Evolutionary conservation across 306 rosid species (phyloP), one percentile per base, ranked within the genome.

Genomic region (Trifolium fragiferum): DNA sequence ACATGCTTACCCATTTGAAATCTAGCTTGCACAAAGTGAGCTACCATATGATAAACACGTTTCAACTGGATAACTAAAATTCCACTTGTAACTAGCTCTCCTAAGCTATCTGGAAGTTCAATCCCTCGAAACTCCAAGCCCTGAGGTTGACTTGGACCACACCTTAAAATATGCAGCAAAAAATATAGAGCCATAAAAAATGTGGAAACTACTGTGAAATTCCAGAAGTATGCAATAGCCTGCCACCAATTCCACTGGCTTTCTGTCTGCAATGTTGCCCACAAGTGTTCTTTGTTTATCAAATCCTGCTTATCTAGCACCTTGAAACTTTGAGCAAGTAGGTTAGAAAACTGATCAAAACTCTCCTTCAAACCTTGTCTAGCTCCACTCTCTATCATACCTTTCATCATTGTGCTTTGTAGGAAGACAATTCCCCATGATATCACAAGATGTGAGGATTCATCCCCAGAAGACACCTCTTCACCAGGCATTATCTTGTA

Each of bases 31-130:
- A 90, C 62, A 64, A 91, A 94, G 81, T 79, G 94, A 18, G 79
- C 76, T 23, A 88, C 85, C 98, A 88, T 85, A 78, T 86, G 30
- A 76, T 72, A 91, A 68, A 88, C 80, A 54, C 86, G 94, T 38
- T 84, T 82, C 78, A 90, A 74, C 73, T 83, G 94, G 65, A 88
- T 73, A 79, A 83, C 68, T 25, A 91, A 81, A 74, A 91, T 71
- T 68, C 91, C 96, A 83, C 93, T 68, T 13, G 88, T 81, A 78
- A 94, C 51, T 37, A 94, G 73, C 79, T 94, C 97, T 57, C 96
- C 97, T 3, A 90, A 64, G 77, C 86, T 91, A 79, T 94, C 96
- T 16, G 98, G 98, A 81, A 94, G 80, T 71, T 94, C 96, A 66
- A 94, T 66, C 74, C 97, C 98, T 16, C 61, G 21, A 72, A 89